phyloP scores from a whole-genome alignment of 139 green algal genomes.

The Auxenochlorella pyrenoidosa region DNA sequence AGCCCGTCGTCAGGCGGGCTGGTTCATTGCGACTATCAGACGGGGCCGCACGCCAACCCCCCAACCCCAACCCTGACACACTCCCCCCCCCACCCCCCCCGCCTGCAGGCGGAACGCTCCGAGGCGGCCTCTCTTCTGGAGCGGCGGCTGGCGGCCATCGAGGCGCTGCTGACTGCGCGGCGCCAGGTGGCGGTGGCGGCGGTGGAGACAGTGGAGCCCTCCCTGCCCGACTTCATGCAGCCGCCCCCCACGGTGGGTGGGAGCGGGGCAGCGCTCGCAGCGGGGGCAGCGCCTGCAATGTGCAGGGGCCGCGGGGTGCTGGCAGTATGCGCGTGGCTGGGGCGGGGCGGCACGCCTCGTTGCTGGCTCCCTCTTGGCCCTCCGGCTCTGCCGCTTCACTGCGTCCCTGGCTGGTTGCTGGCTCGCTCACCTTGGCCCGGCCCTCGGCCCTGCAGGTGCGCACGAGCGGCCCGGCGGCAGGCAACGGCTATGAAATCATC shows the following conservation, averaged over 20 bases:
- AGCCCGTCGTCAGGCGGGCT: no score
- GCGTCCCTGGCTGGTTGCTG: no score
- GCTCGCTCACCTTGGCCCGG: neutral
- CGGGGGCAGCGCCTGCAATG: neutral
- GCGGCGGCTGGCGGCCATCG: slow-evolving; percentile 90
- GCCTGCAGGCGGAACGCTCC: slow-evolving; percentile 42
- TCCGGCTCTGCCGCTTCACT: no score
- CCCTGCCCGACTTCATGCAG: slow-evolving; percentile 41
- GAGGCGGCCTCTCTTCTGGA: slow-evolving; percentile 88
- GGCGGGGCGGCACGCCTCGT: neutral
- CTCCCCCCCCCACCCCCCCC: no score
- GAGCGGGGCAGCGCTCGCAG: no score
- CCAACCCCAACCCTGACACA: no score
- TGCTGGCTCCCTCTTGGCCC: no score
- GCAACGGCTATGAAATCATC: slow-evolving; percentile 93
- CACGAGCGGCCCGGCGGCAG: slow-evolving; percentile 59
- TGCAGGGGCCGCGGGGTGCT: no score
- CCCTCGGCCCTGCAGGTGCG: slow-evolving; percentile 13
- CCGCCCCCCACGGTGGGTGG: slow-evolving; percentile 32
- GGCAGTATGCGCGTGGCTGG: neutral
- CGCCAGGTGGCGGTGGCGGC: slow-evolving; percentile 59
- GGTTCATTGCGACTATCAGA: no score
- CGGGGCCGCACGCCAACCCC: no score
- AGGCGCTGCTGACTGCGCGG: slow-evolving; percentile 83
- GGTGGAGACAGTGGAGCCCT: slow-evolving; percentile 47